Conservation (phyloP, 2,329 filamentous ascomycete species). For the Apiospora koreana region DNA sequence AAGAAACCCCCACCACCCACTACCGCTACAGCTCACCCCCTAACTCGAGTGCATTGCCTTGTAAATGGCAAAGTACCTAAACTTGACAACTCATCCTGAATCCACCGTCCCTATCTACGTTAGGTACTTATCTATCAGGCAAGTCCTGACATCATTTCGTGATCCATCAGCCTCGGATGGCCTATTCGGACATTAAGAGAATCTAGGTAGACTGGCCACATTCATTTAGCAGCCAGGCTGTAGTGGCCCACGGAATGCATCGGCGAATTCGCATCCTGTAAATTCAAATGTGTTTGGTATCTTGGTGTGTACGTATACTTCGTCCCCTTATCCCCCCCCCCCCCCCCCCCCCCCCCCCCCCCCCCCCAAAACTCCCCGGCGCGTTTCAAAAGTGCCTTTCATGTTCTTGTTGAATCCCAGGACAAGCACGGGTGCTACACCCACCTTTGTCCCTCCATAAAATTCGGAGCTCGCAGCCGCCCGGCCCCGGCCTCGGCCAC, state of each 20-base stretch:
- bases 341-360: too few species aligned
- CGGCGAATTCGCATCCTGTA: too few species aligned
- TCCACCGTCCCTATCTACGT: not conserved
- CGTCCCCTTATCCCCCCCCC: not conserved
- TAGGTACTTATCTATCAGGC: not conserved
- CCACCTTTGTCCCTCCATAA: too few species aligned
- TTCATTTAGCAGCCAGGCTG: too few species aligned
- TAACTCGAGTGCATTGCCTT: not conserved
- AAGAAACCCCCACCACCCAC: not conserved
- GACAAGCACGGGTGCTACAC: too few species aligned
- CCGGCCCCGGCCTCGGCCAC: too few species aligned
- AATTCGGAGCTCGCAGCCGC: too few species aligned
- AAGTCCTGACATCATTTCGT: not conserved
- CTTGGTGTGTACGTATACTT: slow-evolving; percentile 4
- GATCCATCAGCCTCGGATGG: not conserved
- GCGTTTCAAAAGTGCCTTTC: not conserved
- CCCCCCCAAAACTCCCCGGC: not conserved
- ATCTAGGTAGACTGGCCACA: not conserved
- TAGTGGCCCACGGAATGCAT: too few species aligned
- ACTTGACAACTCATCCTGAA: not conserved
- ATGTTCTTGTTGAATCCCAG: not conserved
- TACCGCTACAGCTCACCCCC: not conserved
- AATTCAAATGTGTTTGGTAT: not conserved
- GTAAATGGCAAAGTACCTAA: too few species aligned
- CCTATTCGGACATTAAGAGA: not conserved